Conservation (phyloP, 1,139 yeast genomes). For the Pichia inconspicua region DNA sequence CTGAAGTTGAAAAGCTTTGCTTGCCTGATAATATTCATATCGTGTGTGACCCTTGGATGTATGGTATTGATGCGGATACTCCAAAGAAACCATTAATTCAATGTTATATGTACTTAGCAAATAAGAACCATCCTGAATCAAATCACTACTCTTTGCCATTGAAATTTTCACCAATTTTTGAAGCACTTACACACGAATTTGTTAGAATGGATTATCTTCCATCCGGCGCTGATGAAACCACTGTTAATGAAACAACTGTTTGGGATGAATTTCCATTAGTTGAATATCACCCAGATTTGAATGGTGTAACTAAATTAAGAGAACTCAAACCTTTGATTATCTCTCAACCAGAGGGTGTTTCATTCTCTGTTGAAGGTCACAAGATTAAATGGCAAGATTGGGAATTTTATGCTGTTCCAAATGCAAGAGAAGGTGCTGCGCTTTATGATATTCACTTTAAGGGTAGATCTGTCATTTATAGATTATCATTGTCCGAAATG, state of each 20-base stretch:
- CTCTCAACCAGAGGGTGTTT: conserved; percentile 81
- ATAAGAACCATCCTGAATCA: conserved; percentile 65
- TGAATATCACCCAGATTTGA: conserved; percentile 70
- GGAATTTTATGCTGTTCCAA: conserved; percentile 72
- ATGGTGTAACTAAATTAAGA: conserved; percentile 44
- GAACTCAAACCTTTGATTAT: conserved; percentile 72
- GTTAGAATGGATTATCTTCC: conserved; percentile 77
- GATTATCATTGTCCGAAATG: conserved; percentile 79
- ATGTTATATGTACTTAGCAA: conserved; percentile 71
- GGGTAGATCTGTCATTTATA: conserved; percentile 74
- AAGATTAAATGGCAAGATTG: conserved; percentile 84
- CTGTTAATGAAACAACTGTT: conserved; percentile 44
- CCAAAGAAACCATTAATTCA: conserved; percentile 60
- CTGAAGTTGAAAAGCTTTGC: conserved; percentile 57
- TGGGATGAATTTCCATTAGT: conserved; percentile 56
- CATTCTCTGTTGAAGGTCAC: conserved; percentile 55
- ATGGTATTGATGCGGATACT: conserved; percentile 65
- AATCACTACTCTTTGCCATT: conserved; percentile 82
- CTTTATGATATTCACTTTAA: conserved; percentile 70
- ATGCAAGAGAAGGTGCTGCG: conserved; percentile 79
- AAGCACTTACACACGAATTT: conserved; percentile 54
- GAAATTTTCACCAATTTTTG: conserved; percentile 76
- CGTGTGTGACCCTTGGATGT: conserved; percentile 81
- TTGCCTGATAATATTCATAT: conserved; percentile 47
- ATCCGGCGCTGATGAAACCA: conserved; percentile 53